Evolutionary conservation across 305 asterid species (phyloP).

Genomic region (Fraxinus sp.): DNA sequence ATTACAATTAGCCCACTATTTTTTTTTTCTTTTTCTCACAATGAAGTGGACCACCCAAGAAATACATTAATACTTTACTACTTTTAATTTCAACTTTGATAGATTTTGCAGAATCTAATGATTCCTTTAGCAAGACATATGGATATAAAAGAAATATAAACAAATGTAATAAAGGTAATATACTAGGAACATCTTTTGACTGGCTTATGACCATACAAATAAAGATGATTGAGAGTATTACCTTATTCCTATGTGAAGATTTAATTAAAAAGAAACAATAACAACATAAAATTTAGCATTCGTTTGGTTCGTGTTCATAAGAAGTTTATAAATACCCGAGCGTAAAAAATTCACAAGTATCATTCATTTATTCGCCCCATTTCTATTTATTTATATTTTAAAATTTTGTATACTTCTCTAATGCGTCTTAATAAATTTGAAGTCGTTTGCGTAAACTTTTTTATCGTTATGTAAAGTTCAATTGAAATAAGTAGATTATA

Average conservation of each 20-base stretch:
- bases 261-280: too few relatives aligned
- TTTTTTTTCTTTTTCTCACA: neutral
- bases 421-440: too few relatives aligned
- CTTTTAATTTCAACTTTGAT: neutral
- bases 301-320: neutral
- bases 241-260: neutral
- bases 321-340: too few relatives aligned
- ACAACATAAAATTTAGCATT: neutral
- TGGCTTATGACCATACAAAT: neutral
- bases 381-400: too few relatives aligned
- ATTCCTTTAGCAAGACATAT: slow-evolving; percentile 15
- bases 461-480: too few relatives aligned
- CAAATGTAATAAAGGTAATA: neutral
- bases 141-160: neutral
- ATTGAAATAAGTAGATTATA: too few relatives aligned
- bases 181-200: neutral
- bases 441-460: too few relatives aligned
- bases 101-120: slow-evolving; percentile 25
- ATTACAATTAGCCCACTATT: neutral
- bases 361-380: too few relatives aligned
- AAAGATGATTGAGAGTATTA: neutral
- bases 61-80: neutral
- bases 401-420: neutral
- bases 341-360: too few relatives aligned
- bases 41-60: neutral